A percentile compares a stretch with the other conserved stretches of the same genome.
phyloP scores from a whole-genome alignment of 1,284 basidiomycete genomes.

The Tylopilus orsonianus region DNA sequence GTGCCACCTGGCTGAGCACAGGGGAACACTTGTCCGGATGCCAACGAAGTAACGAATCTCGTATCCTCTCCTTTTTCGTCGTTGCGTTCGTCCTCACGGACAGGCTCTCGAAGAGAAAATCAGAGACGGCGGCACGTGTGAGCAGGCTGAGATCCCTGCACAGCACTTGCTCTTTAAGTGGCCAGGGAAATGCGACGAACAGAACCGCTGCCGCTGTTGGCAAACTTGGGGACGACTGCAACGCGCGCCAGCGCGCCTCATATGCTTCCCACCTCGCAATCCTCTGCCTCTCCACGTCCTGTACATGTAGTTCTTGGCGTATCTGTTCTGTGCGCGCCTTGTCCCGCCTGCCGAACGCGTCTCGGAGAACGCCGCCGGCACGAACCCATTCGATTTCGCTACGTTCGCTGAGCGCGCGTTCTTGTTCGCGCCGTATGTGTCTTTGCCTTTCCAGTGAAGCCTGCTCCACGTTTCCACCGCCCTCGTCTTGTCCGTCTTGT shows the following conservation, averaged over 20 bases:
- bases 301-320: conserved; percentile 23
- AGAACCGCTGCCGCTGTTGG: conserved; percentile 9
- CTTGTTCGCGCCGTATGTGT: conserved; percentile 27
- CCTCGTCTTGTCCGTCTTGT: background rate
- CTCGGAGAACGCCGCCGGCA: conserved; percentile 53
- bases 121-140: conserved; percentile 42
- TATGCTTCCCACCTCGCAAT: conserved; percentile 47
- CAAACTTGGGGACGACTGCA: conserved; percentile 28
- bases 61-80: conserved; percentile 52
- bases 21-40: conserved; percentile 70
- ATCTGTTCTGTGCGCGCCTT: conserved; percentile 42
- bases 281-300: conserved; percentile 21
- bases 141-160: conserved; percentile 37
- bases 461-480: background rate
- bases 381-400: conserved; percentile 62
- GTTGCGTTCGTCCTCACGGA: conserved; percentile 40
- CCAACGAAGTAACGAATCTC: conserved; percentile 63
- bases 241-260: conserved; percentile 46
- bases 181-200: conserved; percentile 64
- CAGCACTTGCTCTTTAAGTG: conserved; percentile 36
- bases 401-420: conserved; percentile 32
- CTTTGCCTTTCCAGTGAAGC: conserved; percentile 19
- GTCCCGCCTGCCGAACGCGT: conserved; percentile 50
- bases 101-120: conserved; percentile 56
- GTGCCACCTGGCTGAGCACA: conserved; percentile 49